These are phyloP conservation scores for Talaromyces albobiverticillius DNA, from an alignment of 2,329 filamentous ascomycete species.

Conservation along the genomic window DNA sequence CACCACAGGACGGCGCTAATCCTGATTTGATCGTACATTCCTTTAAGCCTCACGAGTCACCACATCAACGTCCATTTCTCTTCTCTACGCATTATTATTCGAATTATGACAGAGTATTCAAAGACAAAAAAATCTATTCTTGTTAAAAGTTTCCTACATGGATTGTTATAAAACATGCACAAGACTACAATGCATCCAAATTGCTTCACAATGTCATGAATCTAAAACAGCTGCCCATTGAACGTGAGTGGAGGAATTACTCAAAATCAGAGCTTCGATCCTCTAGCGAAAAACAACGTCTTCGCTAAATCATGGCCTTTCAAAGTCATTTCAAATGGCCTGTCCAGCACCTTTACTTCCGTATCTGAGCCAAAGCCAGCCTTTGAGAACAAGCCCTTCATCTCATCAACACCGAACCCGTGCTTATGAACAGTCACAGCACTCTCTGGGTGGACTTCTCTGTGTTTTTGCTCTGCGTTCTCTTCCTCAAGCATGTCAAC, in stretches of 20 bases:
- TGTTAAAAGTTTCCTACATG: no score
- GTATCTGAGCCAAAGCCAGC: slow-evolving; percentile 62
- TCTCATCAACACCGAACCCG: slow-evolving; percentile 62
- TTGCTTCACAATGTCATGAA: no score
- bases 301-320: slow-evolving; percentile 23
- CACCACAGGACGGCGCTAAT: slow-evolving; percentile 4
- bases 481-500: slow-evolving; percentile 64
- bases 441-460: slow-evolving; percentile 31
- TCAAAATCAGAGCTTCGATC: slow-evolving; percentile 21
- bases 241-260: no score
- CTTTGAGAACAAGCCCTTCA: slow-evolving; percentile 60
- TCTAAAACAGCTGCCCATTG: no score
- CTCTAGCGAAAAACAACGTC: slow-evolving; percentile 33
- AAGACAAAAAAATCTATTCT: no score
- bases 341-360: slow-evolving; percentile 53
- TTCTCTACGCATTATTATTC: no score
- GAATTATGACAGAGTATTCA: no score
- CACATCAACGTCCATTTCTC: not conserved
- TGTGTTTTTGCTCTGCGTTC: slow-evolving; percentile 17
- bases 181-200: no score
- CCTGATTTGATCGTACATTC: slow-evolving; percentile 1
- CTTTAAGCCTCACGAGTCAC: not conserved
- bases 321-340: slow-evolving; percentile 46
- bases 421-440: slow-evolving; percentile 60
- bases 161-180: no score